phyloP scores from a whole-genome alignment of 768 basidiomycete species.

The Suillus lakei region DNA sequence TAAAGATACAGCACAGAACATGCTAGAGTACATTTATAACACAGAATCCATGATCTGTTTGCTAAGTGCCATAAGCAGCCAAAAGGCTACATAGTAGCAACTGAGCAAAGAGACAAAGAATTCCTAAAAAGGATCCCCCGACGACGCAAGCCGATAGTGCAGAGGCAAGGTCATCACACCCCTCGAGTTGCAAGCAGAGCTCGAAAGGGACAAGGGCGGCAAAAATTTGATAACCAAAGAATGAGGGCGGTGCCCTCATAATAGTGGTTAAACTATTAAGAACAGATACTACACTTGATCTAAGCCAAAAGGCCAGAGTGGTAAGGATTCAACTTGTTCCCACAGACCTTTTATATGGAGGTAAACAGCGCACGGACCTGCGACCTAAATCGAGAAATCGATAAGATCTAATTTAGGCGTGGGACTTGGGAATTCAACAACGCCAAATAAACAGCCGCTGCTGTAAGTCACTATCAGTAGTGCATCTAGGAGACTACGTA shows the following conservation, averaged over 20 bases:
- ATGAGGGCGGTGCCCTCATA: conserved; percentile 51
- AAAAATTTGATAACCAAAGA: conserved; percentile 59
- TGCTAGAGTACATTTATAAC: too few species aligned
- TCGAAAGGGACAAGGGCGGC: conserved; percentile 46
- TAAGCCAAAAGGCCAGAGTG: conserved; percentile 53
- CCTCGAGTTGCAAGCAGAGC: conserved; percentile 40
- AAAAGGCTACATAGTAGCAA: background rate
- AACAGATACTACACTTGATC: conserved; percentile 73
- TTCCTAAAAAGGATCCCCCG: background rate
- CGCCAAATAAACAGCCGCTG: background rate
- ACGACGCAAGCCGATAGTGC: conserved; percentile 50
- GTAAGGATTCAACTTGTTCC: conserved; percentile 19
- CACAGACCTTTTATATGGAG: background rate
- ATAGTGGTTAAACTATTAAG: conserved; percentile 80
- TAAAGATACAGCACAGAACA: too few species aligned
- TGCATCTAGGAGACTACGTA: too few species aligned
- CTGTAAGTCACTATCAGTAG: too few species aligned
- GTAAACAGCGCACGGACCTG: background rate
- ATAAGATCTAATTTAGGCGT: background rate
- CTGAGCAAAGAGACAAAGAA: background rate
- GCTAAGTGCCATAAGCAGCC: background rate
- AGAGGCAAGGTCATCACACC: conserved; percentile 38
- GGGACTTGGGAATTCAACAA: background rate
- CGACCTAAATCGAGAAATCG: background rate
- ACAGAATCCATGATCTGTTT: conserved; percentile 3